These are phyloP conservation scores for Fusarium sp. DNA, from an alignment of 2,329 filamentous ascomycete genomes.

Conservation along the genomic window DNA sequence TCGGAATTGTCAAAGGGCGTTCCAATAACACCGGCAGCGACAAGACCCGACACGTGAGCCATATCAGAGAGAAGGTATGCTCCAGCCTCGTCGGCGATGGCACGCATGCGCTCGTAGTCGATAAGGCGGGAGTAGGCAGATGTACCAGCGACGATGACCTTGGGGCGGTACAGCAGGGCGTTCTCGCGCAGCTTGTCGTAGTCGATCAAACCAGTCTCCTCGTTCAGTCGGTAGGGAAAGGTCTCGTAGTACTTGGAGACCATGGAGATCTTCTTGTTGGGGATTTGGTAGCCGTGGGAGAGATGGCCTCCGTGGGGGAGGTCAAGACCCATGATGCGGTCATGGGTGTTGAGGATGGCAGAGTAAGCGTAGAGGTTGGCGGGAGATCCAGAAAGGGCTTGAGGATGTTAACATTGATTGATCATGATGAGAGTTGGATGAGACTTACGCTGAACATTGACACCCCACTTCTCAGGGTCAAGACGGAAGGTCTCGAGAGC, in stretches of 20 bases:
- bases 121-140: constrained; percentile 95
- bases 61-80: constrained; percentile 94
- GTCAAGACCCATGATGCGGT: constrained; percentile 95
- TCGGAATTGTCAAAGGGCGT: constrained; percentile 89
- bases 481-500: constrained; percentile 88
- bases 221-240: constrained; percentile 89
- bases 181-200: constrained; percentile 89
- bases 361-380: constrained; percentile 92
- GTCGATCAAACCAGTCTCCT: constrained; percentile 90
- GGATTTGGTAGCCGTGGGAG: constrained; percentile 95
- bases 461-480: constrained; percentile 88
- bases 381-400: constrained; percentile 78
- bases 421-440: accelerated
- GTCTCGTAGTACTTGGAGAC: constrained; percentile 99
- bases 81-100: constrained; percentile 87
- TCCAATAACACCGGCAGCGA: constrained; percentile 89
- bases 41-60: constrained; percentile 93
- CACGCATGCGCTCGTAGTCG: constrained; percentile 89
- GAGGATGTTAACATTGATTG: constrained; percentile 11
- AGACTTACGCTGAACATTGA: constrained; percentile 87
- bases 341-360: constrained; percentile 88
- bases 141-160: constrained; percentile 92
- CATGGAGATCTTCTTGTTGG: constrained; percentile 90
- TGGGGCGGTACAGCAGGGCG: constrained; percentile 89
- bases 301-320: constrained; percentile 95